A percentile compares a stretch with the other conserved stretches of the same genome.
Conservation (phyloP, 352 stramenopile genomes). For the Pythium volutum region DNA sequence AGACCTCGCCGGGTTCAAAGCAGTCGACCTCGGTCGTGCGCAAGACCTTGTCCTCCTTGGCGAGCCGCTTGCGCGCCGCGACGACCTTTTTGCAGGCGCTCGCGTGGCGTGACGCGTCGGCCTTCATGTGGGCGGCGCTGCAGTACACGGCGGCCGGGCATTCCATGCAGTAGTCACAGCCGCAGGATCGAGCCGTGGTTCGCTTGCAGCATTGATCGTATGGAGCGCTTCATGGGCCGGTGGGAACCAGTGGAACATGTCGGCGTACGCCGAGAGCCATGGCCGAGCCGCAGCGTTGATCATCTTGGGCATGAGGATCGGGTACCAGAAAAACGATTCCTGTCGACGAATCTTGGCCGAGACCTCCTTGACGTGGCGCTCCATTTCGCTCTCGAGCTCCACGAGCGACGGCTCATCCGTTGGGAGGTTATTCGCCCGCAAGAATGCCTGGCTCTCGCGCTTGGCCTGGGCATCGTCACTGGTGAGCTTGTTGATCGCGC, state of each 20-base stretch:
- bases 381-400: not conserved
- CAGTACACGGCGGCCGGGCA: too few species aligned
- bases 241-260: constrained; percentile 4
- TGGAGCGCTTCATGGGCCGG: not conserved
- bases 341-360: not conserved
- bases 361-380: not conserved
- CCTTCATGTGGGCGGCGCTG: too few species aligned
- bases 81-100: too few species aligned
- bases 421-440: not conserved
- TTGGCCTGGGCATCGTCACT: not conserved
- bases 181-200: not conserved
- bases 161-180: too few species aligned
- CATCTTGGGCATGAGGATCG: constrained; percentile 7
- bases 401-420: not conserved
- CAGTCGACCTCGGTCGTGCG: too few species aligned
- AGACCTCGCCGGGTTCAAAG: too few species aligned
- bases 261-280: not conserved
- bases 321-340: not conserved
- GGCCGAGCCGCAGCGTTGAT: not conserved
- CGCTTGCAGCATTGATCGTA: too few species aligned
- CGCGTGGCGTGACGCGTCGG: too few species aligned
- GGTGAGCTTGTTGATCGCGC: constrained; percentile 1
- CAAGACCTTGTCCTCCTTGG: too few species aligned
- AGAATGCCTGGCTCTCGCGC: not conserved
- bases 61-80: too few species aligned